Base-by-base conservation (phyloP, 768 basidiomycete species). In the Termitomyces sp. region DNA sequence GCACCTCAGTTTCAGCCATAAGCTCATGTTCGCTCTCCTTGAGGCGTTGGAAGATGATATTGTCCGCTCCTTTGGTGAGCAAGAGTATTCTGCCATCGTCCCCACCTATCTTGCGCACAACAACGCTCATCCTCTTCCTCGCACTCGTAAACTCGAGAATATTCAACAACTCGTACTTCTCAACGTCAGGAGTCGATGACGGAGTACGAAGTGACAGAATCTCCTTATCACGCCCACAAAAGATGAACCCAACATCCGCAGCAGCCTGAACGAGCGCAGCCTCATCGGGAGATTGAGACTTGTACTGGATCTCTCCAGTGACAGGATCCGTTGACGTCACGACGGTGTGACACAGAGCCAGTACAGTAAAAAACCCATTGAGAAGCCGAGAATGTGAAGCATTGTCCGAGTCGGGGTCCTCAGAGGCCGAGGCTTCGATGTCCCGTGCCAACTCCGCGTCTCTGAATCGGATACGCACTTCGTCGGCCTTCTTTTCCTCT, bases 201-300 rank as follows among this genome's bases (percentile, higher is more conserved):
- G 95, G 94, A 5, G 92, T 93, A 62, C 84, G 83, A 53, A 93
- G 69, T 21, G 74, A 72, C 34, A 98, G 68, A 10, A 82, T 75
- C 64, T 96, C 93, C 59, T 80, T 83, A 60, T 98, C 93, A 54
- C 91, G 79, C 3, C 96, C 95, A 28, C 85, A 82, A 76, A 98
- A 98, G 54, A 93, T 79, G 70, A 89, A 98, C 0, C 96, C 96
- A 26, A 90, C 84, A 66, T 98, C 95, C 21, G 96, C 94, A 3
- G 96, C 95, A 32, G 95, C 93, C 65, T 95, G 93, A 2, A 98
- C 96, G 38, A 98, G 80, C 5, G 96, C 96, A n/a, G 93, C 89
- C 74, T 98, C 96, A 64, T 98, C 96, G 9, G 96, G 96, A 0
- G 87, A 90, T 69, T 98, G 96, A 1, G 96, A 93, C 72, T 95